A percentile compares a stretch with the other conserved stretches of the same genome.
Evolutionary conservation across 2,329 filamentous ascomycete genomes (phyloP).

Genomic region (Blastomyces emzantsi): DNA sequence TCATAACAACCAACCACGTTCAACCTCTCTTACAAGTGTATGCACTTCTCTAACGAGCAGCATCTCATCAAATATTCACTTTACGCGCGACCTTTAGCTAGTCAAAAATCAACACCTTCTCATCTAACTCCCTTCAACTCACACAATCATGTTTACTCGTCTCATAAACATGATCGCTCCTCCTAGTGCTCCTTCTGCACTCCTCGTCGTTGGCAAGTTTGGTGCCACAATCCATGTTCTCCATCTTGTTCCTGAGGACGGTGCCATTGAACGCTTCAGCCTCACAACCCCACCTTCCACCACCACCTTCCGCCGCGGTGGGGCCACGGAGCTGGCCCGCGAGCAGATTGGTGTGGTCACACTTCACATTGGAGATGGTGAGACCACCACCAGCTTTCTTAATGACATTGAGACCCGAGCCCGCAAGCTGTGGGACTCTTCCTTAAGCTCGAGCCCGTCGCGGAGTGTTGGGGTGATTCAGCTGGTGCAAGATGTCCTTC

Average conservation of each 20-base stretch:
- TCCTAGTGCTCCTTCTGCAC: not conserved
- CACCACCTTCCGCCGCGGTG: not conserved
- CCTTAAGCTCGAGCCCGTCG: not conserved
- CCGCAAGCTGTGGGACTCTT: not conserved
- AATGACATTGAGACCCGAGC: slow-evolving; percentile 1
- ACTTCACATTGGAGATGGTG: slow-evolving; percentile 7
- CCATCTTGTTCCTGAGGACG: not conserved
- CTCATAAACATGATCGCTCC: not conserved
- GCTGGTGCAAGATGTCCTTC: slow-evolving; percentile 1
- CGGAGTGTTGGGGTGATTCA: not conserved
- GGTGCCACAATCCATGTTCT: not conserved
- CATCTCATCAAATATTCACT: too few relatives aligned
- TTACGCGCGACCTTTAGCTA: too few relatives aligned
- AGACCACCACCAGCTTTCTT: not conserved
- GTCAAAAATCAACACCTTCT: too few relatives aligned
- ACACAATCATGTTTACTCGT: too few relatives aligned
- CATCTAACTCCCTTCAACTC: too few relatives aligned
- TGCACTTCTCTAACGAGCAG: too few relatives aligned
- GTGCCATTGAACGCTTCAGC: slow-evolving; percentile 6
- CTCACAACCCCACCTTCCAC: not conserved
- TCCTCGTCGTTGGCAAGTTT: slow-evolving; percentile 1
- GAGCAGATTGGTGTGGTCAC: slow-evolving; percentile 5
- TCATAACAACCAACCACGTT: too few relatives aligned
- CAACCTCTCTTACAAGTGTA: too few relatives aligned
- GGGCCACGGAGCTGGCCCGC: not conserved